Evolutionary conservation across 1,284 basidiomycete genomes (phyloP), one percentile per base, ranked within the genome.

Genomic region (Rhodotorula sp.): DNA sequence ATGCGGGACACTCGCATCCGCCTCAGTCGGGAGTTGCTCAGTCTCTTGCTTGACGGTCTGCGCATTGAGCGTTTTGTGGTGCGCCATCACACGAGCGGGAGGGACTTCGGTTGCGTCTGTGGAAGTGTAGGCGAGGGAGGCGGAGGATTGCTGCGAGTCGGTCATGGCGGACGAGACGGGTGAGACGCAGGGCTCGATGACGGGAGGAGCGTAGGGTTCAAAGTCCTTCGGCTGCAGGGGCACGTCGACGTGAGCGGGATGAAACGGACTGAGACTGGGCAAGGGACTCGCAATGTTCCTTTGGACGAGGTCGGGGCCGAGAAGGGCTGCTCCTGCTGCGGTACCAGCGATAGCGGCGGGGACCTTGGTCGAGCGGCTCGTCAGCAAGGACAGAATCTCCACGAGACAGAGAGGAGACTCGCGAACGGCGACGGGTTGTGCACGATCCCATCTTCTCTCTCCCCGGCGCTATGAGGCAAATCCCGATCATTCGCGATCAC

Each of bases 401-500:
- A 13, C 2, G 9, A 20, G 20, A 17, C 19, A 34, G 11, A 13
- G 30, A 10, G 4, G 8, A 17, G 9, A 30, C 68, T 29, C 20
- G 62, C 68, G 4, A 59, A 27, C n/a, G 63, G 68, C 22, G 59
- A 55, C 36, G 69, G 68, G 61, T 70, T 70, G 53, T 67, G 62
- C 49, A 58, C 62, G 20, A 58, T 27, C 17, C 10, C 22, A 24
- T 19, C 22, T 1, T 34, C 54, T 10, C 24, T 24, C 11, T n/a
- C 2, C 11, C 11, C 54, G 30, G 20, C 30, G 32, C 11, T 32
- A 36, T 59, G 24, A 11, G 44, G 27, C 17, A 56, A n/a, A 30
- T 46, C 47, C 57, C 22, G 36, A 27, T 66, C 64, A 0, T 32
- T 60, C 13, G 53, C 46, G n/a, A 32, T 8, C 20, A 66, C 32